Evolutionary conservation across 2,329 filamentous ascomycete species (phyloP).

Genomic region (Fusarium burgessii): DNA sequence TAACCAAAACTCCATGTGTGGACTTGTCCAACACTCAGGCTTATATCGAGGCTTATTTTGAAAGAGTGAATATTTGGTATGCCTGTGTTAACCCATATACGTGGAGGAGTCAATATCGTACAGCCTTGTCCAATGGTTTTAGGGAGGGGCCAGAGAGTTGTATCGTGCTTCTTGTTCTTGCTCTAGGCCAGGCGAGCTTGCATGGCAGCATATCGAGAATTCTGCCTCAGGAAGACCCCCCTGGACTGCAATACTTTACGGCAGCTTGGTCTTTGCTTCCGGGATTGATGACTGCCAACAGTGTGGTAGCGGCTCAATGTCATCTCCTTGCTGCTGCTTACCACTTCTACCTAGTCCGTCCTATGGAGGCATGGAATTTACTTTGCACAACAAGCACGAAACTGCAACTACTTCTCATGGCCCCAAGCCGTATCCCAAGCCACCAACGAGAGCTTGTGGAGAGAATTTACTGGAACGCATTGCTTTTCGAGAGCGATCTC

Average conservation of each 20-base stretch:
- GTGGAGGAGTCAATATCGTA: slow-evolving; percentile 81
- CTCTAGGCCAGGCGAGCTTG: slow-evolving; percentile 80
- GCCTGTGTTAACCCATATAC: slow-evolving; percentile 86
- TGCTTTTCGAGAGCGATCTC: slow-evolving; percentile 84
- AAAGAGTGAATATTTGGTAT: slow-evolving; percentile 86
- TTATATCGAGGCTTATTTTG: slow-evolving; percentile 84
- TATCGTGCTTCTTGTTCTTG: slow-evolving; percentile 81
- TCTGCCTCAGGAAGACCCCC: slow-evolving; percentile 75
- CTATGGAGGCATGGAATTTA: slow-evolving; percentile 85
- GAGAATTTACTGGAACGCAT: slow-evolving; percentile 85
- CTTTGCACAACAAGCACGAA: slow-evolving; percentile 85
- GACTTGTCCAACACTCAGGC: slow-evolving; percentile 79
- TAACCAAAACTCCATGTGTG: slow-evolving; percentile 73
- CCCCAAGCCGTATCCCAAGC: slow-evolving; percentile 76
- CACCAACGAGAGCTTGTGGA: slow-evolving; percentile 80
- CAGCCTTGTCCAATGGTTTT: slow-evolving; percentile 80
- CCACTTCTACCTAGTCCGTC: slow-evolving; percentile 83
- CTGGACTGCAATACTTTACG: slow-evolving; percentile 82
- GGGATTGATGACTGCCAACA: slow-evolving; percentile 83
- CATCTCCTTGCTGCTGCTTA: slow-evolving; percentile 85
- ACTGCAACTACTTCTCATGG: slow-evolving; percentile 80
- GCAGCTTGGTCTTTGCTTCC: slow-evolving; percentile 83
- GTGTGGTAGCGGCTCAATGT: slow-evolving; percentile 81
- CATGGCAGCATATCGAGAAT: slow-evolving; percentile 81
- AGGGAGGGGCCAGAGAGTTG: slow-evolving; percentile 85